Percentiles rank a stretch among this genome's conserved stretches.
phyloP scores from a whole-genome alignment of 768 basidiomycete species.

The Tephrocybe sp. region DNA sequence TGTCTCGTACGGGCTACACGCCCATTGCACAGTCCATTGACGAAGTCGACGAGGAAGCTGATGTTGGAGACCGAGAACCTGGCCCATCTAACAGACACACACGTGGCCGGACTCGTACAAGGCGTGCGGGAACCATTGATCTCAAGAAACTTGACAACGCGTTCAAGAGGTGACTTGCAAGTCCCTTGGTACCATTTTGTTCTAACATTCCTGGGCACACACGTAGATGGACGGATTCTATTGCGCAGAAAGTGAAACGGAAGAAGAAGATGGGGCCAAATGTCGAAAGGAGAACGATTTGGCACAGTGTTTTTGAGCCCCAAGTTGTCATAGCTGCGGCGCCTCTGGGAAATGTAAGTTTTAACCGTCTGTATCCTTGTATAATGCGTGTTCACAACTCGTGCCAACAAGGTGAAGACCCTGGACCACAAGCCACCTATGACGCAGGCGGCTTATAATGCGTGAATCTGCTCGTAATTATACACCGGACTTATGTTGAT shows the following conservation, averaged over 20 bases:
- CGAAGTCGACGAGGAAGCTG: conserved; percentile 42
- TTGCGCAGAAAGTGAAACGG: conserved; percentile 81
- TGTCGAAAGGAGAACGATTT: conserved; percentile 69
- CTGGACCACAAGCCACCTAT: conserved; percentile 79
- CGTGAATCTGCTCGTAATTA: conserved; percentile 40
- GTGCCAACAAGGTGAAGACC: conserved; percentile 58
- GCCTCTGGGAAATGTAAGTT: conserved; percentile 38
- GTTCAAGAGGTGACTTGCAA: conserved; percentile 65
- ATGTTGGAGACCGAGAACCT: conserved; percentile 32
- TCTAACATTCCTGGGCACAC: neutral
- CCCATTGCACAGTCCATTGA: conserved; percentile 41
- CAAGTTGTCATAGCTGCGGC: conserved; percentile 35
- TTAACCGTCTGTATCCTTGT: neutral
- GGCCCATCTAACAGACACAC: conserved; percentile 25
- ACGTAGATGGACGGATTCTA: conserved; percentile 80
- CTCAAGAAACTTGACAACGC: conserved; percentile 77
- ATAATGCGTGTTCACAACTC: neutral
- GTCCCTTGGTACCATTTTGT: neutral
- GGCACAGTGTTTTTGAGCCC: conserved; percentile 80
- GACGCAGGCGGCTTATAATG: conserved; percentile 70
- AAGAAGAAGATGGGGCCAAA: conserved; percentile 72
- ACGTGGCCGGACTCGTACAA: conserved; percentile 34
- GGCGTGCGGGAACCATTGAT: conserved; percentile 70
- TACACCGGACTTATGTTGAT: conserved; percentile 1
- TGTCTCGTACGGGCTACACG: conserved; percentile 48